phyloP scores from a whole-genome alignment of 495 filamentous ascomycete genomes.

The Aspergillus heteromorphus region DNA sequence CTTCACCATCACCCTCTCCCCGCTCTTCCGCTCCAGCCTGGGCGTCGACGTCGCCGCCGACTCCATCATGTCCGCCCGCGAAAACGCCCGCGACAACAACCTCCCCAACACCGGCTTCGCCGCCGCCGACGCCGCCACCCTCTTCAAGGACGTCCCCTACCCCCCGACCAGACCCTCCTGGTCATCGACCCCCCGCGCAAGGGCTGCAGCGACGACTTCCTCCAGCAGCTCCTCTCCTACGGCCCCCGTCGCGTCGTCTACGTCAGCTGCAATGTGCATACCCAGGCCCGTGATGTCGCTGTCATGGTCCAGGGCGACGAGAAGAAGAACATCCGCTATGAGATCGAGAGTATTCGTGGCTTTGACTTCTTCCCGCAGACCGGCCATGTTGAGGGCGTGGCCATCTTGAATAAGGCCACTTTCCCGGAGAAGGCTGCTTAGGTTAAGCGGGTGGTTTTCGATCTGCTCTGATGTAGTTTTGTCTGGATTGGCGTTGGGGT shows the following conservation, averaged over 20 bases:
- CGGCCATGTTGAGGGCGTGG: slow-evolving; percentile 92
- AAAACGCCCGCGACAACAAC: slow-evolving; percentile 72
- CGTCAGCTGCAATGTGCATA: slow-evolving; percentile 96
- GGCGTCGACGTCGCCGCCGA: slow-evolving; percentile 67
- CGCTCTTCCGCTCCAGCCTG: slow-evolving; percentile 64
- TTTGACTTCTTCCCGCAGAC: slow-evolving; percentile 99
- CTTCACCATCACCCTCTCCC: slow-evolving; percentile 89
- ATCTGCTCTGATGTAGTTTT: neutral
- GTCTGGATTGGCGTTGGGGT: neutral
- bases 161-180: slow-evolving; percentile 77
- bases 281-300: slow-evolving; percentile 89
- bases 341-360: slow-evolving; percentile 85
- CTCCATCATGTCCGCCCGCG: slow-evolving; percentile 67
- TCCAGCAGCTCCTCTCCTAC: slow-evolving; percentile 71
- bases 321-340: slow-evolving; percentile 56
- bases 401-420: slow-evolving; percentile 53
- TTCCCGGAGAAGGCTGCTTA: neutral
- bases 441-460: no score
- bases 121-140: slow-evolving; percentile 72
- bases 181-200: slow-evolving; percentile 93
- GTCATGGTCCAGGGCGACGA: slow-evolving; percentile 64
- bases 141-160: slow-evolving; percentile 71
- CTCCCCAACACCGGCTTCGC: slow-evolving; percentile 73
- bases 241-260: slow-evolving; percentile 78
- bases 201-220: slow-evolving; percentile 82